Percentiles rank a stretch among this genome's conserved stretches.
Evolutionary conservation across 2,329 filamentous ascomycete species (phyloP).

Genomic region (Colletotrichum gloeosporioides): DNA sequence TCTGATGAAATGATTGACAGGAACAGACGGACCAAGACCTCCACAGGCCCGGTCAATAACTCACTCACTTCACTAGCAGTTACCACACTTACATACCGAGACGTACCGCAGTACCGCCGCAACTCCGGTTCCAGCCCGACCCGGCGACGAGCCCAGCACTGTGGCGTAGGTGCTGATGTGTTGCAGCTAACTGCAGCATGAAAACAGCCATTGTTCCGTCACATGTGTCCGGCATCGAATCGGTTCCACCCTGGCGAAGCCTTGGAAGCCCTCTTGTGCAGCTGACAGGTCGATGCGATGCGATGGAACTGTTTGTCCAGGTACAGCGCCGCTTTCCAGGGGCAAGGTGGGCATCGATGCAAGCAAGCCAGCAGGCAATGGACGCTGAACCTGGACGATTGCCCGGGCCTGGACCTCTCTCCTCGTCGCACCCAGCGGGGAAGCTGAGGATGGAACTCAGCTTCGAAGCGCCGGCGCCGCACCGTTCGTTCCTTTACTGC

Average conservation of each 20-base stretch:
- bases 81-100: not conserved
- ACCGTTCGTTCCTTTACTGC: not conserved
- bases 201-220: constrained; percentile 18
- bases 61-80: not conserved
- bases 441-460: not conserved
- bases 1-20: constrained; percentile 5
- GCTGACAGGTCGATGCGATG: constrained; percentile 7
- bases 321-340: not conserved
- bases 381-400: not conserved
- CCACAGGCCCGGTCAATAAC: not conserved
- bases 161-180: constrained; percentile 6
- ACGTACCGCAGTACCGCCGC: constrained; percentile 6
- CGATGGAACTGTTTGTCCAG: not conserved
- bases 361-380: not conserved
- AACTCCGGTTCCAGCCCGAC: constrained; percentile 3
- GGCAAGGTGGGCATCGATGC: not conserved
- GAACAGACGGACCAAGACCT: not conserved
- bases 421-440: not conserved
- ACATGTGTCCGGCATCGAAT: constrained; percentile 8
- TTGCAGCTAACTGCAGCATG: constrained; percentile 2
- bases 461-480: not conserved
- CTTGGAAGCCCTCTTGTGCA: constrained; percentile 1
- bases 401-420: not conserved
- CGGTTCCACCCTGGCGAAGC: not conserved
- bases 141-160: not conserved